Evolutionary conservation across 108 stramenopile species (phyloP).

Genomic region (Nitzschia sp.): DNA sequence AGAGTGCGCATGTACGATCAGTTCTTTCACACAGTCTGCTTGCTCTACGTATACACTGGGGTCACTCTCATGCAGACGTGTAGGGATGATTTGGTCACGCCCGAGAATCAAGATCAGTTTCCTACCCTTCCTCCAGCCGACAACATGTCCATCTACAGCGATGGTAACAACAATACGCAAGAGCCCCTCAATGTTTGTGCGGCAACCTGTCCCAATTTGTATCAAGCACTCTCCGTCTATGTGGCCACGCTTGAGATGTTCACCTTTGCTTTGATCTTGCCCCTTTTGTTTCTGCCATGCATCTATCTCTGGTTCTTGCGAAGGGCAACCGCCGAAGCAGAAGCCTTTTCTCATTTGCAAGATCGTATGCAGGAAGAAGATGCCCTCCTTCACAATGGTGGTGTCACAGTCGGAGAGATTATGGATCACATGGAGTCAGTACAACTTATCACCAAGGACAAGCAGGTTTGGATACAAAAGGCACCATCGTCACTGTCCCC

Average conservation of each 20-base stretch:
- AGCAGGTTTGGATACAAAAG: background rate
- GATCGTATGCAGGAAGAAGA: constrained; percentile 53
- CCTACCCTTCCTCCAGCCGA: background rate
- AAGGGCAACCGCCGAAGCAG: constrained; percentile 44
- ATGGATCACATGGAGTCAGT: constrained; percentile 52
- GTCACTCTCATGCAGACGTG: constrained; percentile 58
- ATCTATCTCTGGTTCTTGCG: constrained; percentile 66
- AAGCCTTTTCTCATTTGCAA: constrained; percentile 49
- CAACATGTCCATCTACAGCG: constrained; percentile 4
- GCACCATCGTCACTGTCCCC: too few relatives aligned
- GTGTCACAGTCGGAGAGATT: constrained; percentile 42
- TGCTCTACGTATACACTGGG: constrained; percentile 58
- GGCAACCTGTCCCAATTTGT: constrained; percentile 58
- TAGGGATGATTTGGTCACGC: constrained; percentile 37
- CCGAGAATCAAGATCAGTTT: constrained; percentile 18
- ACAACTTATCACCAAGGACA: constrained; percentile 31
- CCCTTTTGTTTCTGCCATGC: constrained; percentile 65
- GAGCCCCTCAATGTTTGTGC: constrained; percentile 43
- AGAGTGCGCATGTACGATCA: constrained; percentile 63
- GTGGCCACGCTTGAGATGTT: constrained; percentile 54
- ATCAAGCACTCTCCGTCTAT: constrained; percentile 42
- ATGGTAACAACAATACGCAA: background rate
- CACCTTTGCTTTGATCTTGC: constrained; percentile 58
- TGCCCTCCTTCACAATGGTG: constrained; percentile 34
- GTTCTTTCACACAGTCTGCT: constrained; percentile 55